Evolutionary conservation across 345 rosid species (phyloP), one percentile per base, ranked within the genome.

Genomic region (Corchorus olitorius): DNA sequence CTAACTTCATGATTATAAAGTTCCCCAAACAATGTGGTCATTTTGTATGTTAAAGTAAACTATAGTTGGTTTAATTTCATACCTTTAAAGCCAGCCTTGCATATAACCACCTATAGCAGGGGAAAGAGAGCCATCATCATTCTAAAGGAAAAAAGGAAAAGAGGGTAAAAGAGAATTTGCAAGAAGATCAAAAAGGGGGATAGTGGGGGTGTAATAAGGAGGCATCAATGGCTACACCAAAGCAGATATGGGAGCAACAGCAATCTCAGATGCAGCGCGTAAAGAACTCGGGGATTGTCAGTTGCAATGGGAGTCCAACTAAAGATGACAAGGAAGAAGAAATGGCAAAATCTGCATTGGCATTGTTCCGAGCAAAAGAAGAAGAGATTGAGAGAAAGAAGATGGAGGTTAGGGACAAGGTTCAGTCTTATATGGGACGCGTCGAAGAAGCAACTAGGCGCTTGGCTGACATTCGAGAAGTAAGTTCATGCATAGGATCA

Each of bases 361-460:
- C 87, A 19, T 65, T 87, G 86, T 92, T 92, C 83, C 83, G 86
- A 63, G 89, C 87, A 3, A 96, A 91, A 49, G 99, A 93, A 87
- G 98, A 96, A 75, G 98, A 92, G 93, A 96, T 96, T 72, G 94
- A 92, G 85, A 93, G 77, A 86, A 93, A 83, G 87, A 92, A 88
- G 85, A 83, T 82, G 82, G 94, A 92, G 87, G 88, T 96, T 6
- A 87, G 81, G 74, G 91, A 87, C 55, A 91, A 80, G 70, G 98
- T 96, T 14, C 85, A 88, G 46, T 79, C 88, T 74, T 90, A 90
- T 71, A 77, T 96, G 17, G 99, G 94, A 67, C 92, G 89, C 0
- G 94, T 85, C 0, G 94, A 92, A 75, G 97, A 88, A 75, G 92
- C 92, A 4, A 87, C 92, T 14, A 89, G 85, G 79, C 91, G 88